Conservation (phyloP, 192 early-diverging fungal species). For the Entophlyctis luteolus region DNA sequence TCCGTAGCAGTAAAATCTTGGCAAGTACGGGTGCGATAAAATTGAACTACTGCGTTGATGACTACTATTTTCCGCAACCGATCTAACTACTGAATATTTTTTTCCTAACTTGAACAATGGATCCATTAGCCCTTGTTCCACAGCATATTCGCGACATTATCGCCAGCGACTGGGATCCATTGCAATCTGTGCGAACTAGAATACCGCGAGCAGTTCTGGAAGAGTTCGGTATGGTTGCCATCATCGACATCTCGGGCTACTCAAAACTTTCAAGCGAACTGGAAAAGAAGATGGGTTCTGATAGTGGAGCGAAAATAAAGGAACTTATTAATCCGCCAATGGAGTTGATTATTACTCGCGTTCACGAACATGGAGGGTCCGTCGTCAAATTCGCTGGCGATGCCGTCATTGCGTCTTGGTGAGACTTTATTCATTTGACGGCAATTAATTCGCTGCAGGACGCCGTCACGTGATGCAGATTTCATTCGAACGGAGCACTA, state of each 20-base stretch:
- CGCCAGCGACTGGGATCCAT: background rate
- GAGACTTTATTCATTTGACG: background rate
- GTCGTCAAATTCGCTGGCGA: slow-evolving; percentile 27
- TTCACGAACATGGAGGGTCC: slow-evolving; percentile 20
- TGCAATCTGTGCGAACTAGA: background rate
- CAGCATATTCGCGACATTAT: background rate
- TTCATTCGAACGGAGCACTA: background rate
- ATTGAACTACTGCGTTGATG: no score
- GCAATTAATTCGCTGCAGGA: background rate
- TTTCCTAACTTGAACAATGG: background rate
- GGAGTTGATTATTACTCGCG: slow-evolving; percentile 3
- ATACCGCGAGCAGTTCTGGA: background rate
- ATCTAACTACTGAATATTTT: no score
- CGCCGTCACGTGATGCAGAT: background rate
- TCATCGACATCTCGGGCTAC: slow-evolving; percentile 28
- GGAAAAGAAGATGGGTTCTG: background rate
- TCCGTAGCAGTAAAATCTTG: no score
- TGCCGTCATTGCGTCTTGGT: slow-evolving; percentile 22
- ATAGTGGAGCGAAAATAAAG: slow-evolving; percentile 19
- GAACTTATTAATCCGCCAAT: slow-evolving; percentile 28
- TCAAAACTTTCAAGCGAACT: slow-evolving; percentile 16
- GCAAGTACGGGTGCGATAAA: no score
- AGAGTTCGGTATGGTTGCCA: background rate
- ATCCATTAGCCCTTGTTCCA: background rate
- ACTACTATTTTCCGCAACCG: no score